Evolutionary conservation across 116 monocot genomes (phyloP).

Genomic region (Dioscorea cayenensis): DNA sequence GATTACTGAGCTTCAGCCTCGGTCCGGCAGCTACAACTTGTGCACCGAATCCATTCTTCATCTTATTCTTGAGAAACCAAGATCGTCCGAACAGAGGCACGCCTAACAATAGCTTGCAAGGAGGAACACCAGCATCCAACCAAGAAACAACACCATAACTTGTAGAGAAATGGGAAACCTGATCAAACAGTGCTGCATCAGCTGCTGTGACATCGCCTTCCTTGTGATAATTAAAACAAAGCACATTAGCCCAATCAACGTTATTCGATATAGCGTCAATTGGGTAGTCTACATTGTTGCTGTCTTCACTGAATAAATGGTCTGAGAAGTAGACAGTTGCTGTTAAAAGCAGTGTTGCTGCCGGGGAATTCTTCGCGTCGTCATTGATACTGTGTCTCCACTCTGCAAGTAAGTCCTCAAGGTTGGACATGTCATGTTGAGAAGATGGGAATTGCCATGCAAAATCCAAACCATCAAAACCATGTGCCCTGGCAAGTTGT

Average conservation of each 20-base stretch:
- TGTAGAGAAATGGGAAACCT: constrained; percentile 25
- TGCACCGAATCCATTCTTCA: constrained; percentile 38
- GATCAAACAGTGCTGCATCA: constrained; percentile 50
- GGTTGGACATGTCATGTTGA: constrained; percentile 28
- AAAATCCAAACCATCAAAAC: constrained; percentile 43
- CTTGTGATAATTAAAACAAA: constrained; percentile 46
- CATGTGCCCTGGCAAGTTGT: constrained; percentile 21
- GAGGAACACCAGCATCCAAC: constrained; percentile 48
- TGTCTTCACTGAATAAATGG: constrained; percentile 5
- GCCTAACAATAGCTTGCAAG: constrained; percentile 50
- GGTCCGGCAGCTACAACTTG: constrained; percentile 43
- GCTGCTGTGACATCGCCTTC: constrained; percentile 23
- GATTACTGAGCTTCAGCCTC: constrained; percentile 56
- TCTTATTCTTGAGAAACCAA: constrained; percentile 50
- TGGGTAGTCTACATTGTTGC: constrained; percentile 29
- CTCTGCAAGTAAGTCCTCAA: constrained; percentile 31
- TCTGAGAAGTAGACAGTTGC: constrained; percentile 56
- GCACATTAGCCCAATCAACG: constrained; percentile 45
- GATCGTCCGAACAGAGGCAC: constrained; percentile 56
- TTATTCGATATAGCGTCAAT: constrained; percentile 15
- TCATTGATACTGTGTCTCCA: constrained; percentile 24
- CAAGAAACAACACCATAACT: constrained; percentile 60
- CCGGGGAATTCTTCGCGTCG: constrained; percentile 13
- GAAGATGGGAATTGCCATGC: constrained; percentile 45
- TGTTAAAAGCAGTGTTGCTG: constrained; percentile 36